A percentile compares a stretch with the other conserved stretches of the same genome.
Evolutionary conservation across 148 eudicot species (phyloP).

Genomic region (Rhododendron mucronatum): DNA sequence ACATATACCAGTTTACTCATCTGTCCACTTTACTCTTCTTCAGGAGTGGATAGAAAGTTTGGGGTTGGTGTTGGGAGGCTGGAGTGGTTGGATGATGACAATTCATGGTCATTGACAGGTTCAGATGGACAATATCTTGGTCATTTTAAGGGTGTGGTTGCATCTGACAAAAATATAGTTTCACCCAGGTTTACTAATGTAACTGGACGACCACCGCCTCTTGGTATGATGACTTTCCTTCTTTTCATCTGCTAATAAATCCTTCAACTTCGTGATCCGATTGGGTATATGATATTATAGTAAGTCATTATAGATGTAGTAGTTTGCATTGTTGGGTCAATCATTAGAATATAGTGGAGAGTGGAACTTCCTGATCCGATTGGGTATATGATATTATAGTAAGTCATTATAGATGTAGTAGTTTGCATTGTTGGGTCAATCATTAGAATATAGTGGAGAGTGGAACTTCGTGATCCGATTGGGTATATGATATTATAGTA

Average conservation of each 20-base stretch:
- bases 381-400: not conserved
- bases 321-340: not conserved
- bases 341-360: not conserved
- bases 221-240: slow-evolving; percentile 48
- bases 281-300: not conserved
- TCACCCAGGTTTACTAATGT: slow-evolving; percentile 47
- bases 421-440: not conserved
- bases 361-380: not conserved
- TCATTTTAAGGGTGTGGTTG: slow-evolving; percentile 64
- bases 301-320: not conserved
- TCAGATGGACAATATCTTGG: slow-evolving; percentile 73
- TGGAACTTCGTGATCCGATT: not conserved
- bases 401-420: not conserved
- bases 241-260: not conserved
- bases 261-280: not conserved
- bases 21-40: not conserved
- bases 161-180: slow-evolving; percentile 77
- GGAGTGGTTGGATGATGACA: slow-evolving; percentile 61
- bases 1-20: slow-evolving; percentile 1
- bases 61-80: slow-evolving; percentile 68
- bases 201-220: slow-evolving; percentile 71
- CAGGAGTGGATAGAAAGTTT: slow-evolving; percentile 73
- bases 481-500: not conserved
- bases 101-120: slow-evolving; percentile 63
- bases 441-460: not conserved